phyloP scores from a whole-genome alignment of 75 land plant species.

The Cunninghamia lanceolata region DNA sequence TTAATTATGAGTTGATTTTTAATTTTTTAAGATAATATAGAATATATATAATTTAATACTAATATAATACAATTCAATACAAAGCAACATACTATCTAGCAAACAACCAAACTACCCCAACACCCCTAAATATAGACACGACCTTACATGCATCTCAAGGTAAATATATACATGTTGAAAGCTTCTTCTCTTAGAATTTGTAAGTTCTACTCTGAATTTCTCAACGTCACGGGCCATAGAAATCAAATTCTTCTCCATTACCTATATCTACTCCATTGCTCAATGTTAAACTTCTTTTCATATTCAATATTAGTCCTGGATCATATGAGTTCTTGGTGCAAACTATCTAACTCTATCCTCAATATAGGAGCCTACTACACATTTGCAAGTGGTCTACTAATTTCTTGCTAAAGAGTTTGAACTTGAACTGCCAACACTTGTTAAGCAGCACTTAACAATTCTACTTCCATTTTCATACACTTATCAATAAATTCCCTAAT shows the following conservation, averaged over 20 bases:
- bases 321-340: slow-evolving; percentile 54
- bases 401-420: slow-evolving; percentile 54
- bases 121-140: too few relatives aligned
- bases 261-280: slow-evolving; percentile 58
- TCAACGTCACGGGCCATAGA: slow-evolving; percentile 79
- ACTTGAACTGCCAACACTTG: slow-evolving; percentile 60
- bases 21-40: too few relatives aligned
- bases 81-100: too few relatives aligned
- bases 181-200: slow-evolving; percentile 48
- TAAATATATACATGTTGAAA: too few relatives aligned
- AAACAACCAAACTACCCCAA: too few relatives aligned
- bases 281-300: slow-evolving; percentile 68
- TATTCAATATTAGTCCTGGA: slow-evolving; percentile 63
- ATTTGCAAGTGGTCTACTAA: slow-evolving; percentile 48
- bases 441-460: slow-evolving; percentile 32
- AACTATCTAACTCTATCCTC: slow-evolving; percentile 48
- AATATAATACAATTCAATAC: too few relatives aligned
- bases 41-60: too few relatives aligned
- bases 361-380: slow-evolving; percentile 42
- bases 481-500: slow-evolving; percentile 61
- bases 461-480: slow-evolving; percentile 59
- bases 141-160: too few relatives aligned
- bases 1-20: too few relatives aligned
- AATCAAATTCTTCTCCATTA: slow-evolving; percentile 74
- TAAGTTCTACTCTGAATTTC: slow-evolving; percentile 68